Base-by-base conservation (phyloP, 2,329 filamentous ascomycete species). In the Xylaria sp. region DNA sequence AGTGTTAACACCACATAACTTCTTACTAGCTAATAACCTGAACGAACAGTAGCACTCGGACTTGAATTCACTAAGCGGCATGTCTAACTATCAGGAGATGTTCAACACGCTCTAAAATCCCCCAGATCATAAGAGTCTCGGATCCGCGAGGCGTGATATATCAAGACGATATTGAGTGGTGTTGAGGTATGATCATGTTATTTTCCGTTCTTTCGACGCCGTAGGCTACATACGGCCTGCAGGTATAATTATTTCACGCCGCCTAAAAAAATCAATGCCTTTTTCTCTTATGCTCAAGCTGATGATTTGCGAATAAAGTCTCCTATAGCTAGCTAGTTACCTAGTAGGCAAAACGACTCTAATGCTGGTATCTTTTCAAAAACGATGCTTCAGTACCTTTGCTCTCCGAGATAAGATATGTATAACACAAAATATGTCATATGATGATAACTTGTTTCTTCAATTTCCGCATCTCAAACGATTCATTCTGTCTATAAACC, bases 101-200 rank as follows among this genome's bases (percentile, higher is more conserved):
- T 34, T 65, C 9, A 61, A 63, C 34, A 53, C 61, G 18, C 60
- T 61, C 9, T 69, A 53, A 57, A 69, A 69, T 39, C 60, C 57
- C 50, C 67, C 36, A n/a, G 50, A 67, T 32, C 45, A 13, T 52
- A 60, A 12, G 12, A 53, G 20, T 28, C 25, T 2, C 20, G 41
- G 53, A 28, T 34, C 18, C n/a, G 32, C 20, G 32, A 12, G 18
- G 55, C 46, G 39, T 15, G 36, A 25, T 61, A 36, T 60, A 43
- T 39, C 13, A 50, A 34, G 23, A 52, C 30, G 36, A 55, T 59
- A n/a, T n/a, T 53, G 8, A 50, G 39, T 13, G 36, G 23, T 34
- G 39, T 46, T 12, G 63, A 58, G 28, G 36, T 48, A 45, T 20
- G 36, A 63, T n/a, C 41, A 4, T 4, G 10, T 15, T 25, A 12